These are phyloP conservation scores for Filobasidium wieringae DNA, from an alignment of 768 basidiomycete species.

Conservation along the genomic window DNA sequence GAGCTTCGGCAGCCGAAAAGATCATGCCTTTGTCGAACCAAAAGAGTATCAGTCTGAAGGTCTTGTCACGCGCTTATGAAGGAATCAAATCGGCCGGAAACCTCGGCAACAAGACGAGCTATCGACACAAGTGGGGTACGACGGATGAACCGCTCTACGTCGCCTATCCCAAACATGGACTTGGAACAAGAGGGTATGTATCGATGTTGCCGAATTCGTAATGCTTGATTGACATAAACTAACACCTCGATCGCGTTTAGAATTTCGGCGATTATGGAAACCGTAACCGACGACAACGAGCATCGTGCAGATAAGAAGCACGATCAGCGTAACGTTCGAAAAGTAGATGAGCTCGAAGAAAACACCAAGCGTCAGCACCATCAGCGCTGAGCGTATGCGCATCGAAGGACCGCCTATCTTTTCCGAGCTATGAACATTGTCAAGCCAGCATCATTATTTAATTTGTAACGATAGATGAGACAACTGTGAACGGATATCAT, in stretches of 20 bases:
- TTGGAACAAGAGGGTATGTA: slow-evolving; percentile 12
- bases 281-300: slow-evolving; percentile 8
- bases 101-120: slow-evolving; percentile 40
- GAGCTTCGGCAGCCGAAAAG: slow-evolving; percentile 39
- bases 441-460: no score
- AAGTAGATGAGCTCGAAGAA: background rate
- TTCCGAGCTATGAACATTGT: no score
- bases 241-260: background rate
- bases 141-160: slow-evolving; percentile 22
- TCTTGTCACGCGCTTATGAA: slow-evolving; percentile 42
- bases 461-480: no score
- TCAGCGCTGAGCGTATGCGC: no score
- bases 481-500: no score
- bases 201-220: no score
- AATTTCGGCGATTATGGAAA: slow-evolving; percentile 10
- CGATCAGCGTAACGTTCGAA: background rate
- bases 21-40: slow-evolving; percentile 37
- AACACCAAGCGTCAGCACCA: no score
- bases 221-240: no score
- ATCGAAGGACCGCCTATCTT: no score
- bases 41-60: slow-evolving; percentile 35
- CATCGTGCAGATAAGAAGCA: background rate
- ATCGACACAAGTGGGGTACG: slow-evolving; percentile 38
- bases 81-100: slow-evolving; percentile 38
- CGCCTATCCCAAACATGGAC: slow-evolving; percentile 21